phyloP scores from a whole-genome alignment of 441 rosid genomes.

The Syzygium malaccense region DNA sequence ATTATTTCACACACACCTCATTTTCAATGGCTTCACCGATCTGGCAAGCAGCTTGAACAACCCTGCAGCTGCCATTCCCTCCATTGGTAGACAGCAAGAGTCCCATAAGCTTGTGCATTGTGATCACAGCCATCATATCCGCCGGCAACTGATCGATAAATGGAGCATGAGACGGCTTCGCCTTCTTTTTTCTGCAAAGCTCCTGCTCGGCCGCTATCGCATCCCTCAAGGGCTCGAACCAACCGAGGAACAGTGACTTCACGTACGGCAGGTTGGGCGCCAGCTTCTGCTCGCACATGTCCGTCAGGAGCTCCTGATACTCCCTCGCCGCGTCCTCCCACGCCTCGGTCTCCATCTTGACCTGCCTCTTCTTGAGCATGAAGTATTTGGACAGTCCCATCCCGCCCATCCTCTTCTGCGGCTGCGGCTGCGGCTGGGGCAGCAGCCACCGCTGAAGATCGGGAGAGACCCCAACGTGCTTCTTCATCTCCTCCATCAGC shows the following conservation, averaged over 20 bases:
- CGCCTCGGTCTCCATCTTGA: conserved; percentile 85
- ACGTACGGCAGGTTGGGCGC: conserved; percentile 91
- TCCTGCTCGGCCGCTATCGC: conserved; percentile 70
- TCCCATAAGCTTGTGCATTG: conserved; percentile 90
- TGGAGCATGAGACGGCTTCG: conserved; percentile 35
- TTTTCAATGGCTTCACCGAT: conserved; percentile 94
- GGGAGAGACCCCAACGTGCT: conserved; percentile 22
- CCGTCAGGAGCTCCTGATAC: conserved; percentile 67
- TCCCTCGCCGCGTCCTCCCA: conserved; percentile 88
- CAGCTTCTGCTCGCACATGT: conserved; percentile 93
- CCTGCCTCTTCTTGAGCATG: conserved; percentile 50
- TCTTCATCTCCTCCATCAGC: conserved; percentile 31
- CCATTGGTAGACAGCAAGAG: conserved; percentile 61
- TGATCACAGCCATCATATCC: conserved; percentile 89
- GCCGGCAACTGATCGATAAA: conserved; percentile 56
- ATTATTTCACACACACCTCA: conserved; percentile 47
- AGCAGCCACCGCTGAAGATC: conserved; percentile 7
- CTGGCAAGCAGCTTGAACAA: conserved; percentile 70
- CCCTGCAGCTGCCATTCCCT: conserved; percentile 55
- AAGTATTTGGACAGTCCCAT: conserved; percentile 48
- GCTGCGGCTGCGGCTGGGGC: conserved; percentile 10
- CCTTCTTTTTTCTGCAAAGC: conserved; percentile 20
- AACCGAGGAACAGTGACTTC: conserved; percentile 78
- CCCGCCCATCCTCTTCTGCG: conserved; percentile 43
- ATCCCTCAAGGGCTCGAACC: conserved; percentile 88